phyloP scores from a whole-genome alignment of 805 yeast genomes.

The Candida broadrunensis region DNA sequence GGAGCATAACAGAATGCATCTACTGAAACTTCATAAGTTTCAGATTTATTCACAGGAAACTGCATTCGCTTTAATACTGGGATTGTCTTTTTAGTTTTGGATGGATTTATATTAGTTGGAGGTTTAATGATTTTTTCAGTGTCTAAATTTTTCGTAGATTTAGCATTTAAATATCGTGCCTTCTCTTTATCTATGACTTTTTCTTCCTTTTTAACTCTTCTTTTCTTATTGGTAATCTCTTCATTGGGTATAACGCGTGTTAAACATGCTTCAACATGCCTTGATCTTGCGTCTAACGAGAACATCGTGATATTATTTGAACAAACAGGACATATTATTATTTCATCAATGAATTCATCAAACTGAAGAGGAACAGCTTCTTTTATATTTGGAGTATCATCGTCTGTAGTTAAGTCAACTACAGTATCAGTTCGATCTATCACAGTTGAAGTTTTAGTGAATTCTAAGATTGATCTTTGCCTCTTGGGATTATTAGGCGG shows the following conservation, averaged over 20 bases:
- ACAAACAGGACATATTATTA: constrained; percentile 53
- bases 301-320: constrained; percentile 32
- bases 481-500: constrained; percentile 4
- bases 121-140: constrained; percentile 8
- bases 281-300: constrained; percentile 40
- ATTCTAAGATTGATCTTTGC: constrained; percentile 25
- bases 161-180: constrained; percentile 8
- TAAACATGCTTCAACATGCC: constrained; percentile 58
- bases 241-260: constrained; percentile 10
- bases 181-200: constrained; percentile 9
- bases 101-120: constrained; percentile 7
- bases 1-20: constrained; percentile 63
- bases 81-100: constrained; percentile 29
- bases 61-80: constrained; percentile 54
- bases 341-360: neutral
- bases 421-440: neutral
- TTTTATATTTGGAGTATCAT: neutral
- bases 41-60: constrained; percentile 26
- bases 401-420: constrained; percentile 2
- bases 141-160: constrained; percentile 4
- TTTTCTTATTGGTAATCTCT: constrained; percentile 17
- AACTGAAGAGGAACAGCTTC: neutral
- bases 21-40: constrained; percentile 46
- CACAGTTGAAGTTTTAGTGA: constrained; percentile 6
- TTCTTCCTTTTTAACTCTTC: constrained; percentile 3